Base-by-base conservation (phyloP, 768 basidiomycete genomes). In the Dioszegia aurantiaca region DNA sequence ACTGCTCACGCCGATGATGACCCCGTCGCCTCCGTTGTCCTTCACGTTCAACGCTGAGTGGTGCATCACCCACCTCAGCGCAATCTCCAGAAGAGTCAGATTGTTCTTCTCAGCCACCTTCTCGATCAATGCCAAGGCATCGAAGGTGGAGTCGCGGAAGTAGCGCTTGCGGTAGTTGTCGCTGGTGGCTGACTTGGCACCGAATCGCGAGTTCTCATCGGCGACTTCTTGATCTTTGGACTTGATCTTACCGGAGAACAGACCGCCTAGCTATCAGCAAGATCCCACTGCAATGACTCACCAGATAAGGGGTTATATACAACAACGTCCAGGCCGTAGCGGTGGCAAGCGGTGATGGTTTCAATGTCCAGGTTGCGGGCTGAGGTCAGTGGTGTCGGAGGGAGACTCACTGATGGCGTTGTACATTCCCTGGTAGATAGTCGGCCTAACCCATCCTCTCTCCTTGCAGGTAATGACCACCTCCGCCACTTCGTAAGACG, bases 1-100 rank as follows among this genome's bases (percentile, higher is more conserved):
- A 58, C 80, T 83, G 3, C 82, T 83, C 26, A 85, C 85, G n/a
- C 85, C 85, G 62, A 87, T 85, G 55, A 86, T 75, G 56, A 86
- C 76, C 42, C 67, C 73, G 47, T 70, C 67, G 9, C 59, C 62
- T 24, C 68, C 68, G 26, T 70, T 59, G 23, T 57, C 56, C 31
- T 58, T 82, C 8, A 73, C 74, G 63, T 80, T 78, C 65, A 81
- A 65, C 37, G 76, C 65, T n/a, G 80, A 81, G 67, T 83, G 82
- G 67, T 82, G 80, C 30, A 77, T 75, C 51, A 80, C 61, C 82
- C 82, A 83, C 41, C 82, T 75, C 6, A 83, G 72, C 1, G 81
- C 82, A 31, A 71, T 66, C 56, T 72, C 74, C 19, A 73, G 55
- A 41, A 71, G 63, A 0, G 80, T 80, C 30, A 82, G 59, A 14